phyloP scores from a whole-genome alignment of 768 basidiomycete species.

The Termitomyces sp. region DNA sequence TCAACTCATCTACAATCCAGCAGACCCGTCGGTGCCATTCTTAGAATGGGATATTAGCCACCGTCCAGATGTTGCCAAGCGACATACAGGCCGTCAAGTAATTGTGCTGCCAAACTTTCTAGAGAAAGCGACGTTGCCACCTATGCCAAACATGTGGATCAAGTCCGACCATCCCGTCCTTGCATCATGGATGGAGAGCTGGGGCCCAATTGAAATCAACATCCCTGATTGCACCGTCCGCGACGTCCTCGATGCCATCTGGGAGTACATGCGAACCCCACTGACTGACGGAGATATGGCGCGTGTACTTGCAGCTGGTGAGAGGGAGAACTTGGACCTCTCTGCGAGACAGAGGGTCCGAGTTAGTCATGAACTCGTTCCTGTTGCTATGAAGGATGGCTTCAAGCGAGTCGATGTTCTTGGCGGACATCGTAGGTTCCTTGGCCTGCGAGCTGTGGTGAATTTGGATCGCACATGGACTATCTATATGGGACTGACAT shows the following conservation, averaged over 20 bases:
- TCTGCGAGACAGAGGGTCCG: constrained; percentile 31
- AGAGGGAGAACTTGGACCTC: constrained; percentile 12
- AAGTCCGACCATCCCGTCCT: constrained; percentile 31
- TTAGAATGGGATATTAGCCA: constrained; percentile 41
- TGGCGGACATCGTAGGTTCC: constrained; percentile 39
- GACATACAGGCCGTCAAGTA: constrained; percentile 24
- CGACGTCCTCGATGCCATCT: constrained; percentile 45
- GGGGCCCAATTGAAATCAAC: constrained; percentile 48
- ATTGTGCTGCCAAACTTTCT: constrained; percentile 24
- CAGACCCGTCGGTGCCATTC: constrained; percentile 28
- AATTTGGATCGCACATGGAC: constrained; percentile 36
- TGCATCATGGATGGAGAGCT: constrained; percentile 35
- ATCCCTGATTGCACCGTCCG: constrained; percentile 31
- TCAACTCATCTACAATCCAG: constrained; percentile 31
- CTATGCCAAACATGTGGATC: constrained; percentile 29
- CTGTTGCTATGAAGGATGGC: constrained; percentile 32
- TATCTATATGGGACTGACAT: constrained; percentile 40
- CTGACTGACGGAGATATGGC: constrained; percentile 30
- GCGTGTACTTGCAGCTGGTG: constrained; percentile 15
- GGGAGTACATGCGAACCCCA: constrained; percentile 40
- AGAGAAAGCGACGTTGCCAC: constrained; percentile 26
- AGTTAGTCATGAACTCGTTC: constrained; percentile 33
- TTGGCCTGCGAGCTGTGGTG: constrained; percentile 36
- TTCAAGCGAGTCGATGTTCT: constrained; percentile 47
- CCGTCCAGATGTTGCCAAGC: constrained; percentile 28